phyloP scores from a whole-genome alignment of 805 yeast species.

The Middelhovenomyces tepae region DNA sequence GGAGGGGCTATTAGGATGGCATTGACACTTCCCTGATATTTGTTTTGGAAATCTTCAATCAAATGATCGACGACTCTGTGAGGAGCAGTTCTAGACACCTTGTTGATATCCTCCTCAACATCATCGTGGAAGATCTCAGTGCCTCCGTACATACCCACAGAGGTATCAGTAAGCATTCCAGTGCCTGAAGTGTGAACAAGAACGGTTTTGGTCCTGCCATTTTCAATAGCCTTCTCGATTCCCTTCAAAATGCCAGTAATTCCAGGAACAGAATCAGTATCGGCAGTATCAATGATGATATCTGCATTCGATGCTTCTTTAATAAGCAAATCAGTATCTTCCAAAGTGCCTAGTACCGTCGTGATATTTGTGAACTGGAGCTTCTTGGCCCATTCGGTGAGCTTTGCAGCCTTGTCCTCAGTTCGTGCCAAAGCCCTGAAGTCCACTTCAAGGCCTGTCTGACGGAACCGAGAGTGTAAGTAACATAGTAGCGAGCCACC shows the following conservation, averaged over 20 bases:
- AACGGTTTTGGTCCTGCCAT: constrained; percentile 10
- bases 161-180: constrained; percentile 9
- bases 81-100: constrained; percentile 11
- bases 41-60: constrained; percentile 7
- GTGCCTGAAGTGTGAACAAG: constrained; percentile 17
- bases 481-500: constrained; percentile 15
- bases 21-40: constrained; percentile 6
- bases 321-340: constrained; percentile 4
- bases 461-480: constrained; percentile 3
- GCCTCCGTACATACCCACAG: constrained; percentile 6
- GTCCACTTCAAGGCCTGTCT: constrained; percentile 1
- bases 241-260: constrained; percentile 10
- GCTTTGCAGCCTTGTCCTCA: constrained; percentile 8
- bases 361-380: constrained; percentile 7
- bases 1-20: constrained; percentile 15
- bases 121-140: constrained; percentile 11
- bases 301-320: constrained; percentile 10
- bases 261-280: constrained; percentile 10
- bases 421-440: constrained; percentile 11
- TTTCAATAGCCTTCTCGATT: constrained; percentile 5
- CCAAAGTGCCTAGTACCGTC: constrained; percentile 8
- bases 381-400: constrained; percentile 13
- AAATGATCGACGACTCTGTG: constrained; percentile 14
- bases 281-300: constrained; percentile 11
- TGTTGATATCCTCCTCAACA: constrained; percentile 8